Percentiles rank a stretch among this genome's conserved stretches.
Evolutionary conservation across 257 asterid species (phyloP).

Genomic region (Solanum chiquidenum): DNA sequence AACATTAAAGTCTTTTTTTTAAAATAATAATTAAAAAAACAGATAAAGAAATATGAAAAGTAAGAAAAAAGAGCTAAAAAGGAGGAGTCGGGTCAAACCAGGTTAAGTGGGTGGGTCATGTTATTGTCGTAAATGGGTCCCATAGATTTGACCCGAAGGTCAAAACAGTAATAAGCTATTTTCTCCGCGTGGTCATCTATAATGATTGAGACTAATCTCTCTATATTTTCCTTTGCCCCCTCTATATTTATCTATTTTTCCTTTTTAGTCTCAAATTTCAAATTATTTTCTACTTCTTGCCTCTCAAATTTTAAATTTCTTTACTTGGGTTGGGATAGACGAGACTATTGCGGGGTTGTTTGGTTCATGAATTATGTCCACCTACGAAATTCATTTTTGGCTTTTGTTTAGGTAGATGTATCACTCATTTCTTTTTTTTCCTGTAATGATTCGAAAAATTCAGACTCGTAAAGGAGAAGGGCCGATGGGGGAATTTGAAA

Average conservation of each 20-base stretch:
- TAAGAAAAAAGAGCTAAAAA: neutral
- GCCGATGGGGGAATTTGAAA: too few relatives aligned
- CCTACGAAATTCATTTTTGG: too few relatives aligned
- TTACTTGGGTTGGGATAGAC: neutral
- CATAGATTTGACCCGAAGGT: conserved; percentile 16
- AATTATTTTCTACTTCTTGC: neutral
- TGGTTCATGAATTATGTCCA: neutral
- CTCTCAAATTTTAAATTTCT: neutral
- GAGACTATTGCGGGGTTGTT: neutral
- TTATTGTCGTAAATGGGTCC: neutral
- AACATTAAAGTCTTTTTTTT: neutral
- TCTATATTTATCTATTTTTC: neutral
- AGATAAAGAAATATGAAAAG: neutral
- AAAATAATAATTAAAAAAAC: neutral
- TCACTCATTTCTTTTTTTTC: too few relatives aligned
- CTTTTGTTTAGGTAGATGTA: too few relatives aligned
- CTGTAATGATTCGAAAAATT: too few relatives aligned
- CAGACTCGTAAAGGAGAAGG: neutral
- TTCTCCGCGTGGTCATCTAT: conserved; percentile 55
- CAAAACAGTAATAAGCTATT: conserved; percentile 17
- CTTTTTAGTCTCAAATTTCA: neutral
- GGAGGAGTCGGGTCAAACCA: neutral
- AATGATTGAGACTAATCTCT: conserved; percentile 34
- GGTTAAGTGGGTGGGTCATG: neutral
- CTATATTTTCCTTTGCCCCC: conserved; percentile 3